A percentile compares a stretch with the other conserved stretches of the same genome.
Conservation (phyloP, 192 early-diverging fungal species). For the Cetraspora pellucida region DNA sequence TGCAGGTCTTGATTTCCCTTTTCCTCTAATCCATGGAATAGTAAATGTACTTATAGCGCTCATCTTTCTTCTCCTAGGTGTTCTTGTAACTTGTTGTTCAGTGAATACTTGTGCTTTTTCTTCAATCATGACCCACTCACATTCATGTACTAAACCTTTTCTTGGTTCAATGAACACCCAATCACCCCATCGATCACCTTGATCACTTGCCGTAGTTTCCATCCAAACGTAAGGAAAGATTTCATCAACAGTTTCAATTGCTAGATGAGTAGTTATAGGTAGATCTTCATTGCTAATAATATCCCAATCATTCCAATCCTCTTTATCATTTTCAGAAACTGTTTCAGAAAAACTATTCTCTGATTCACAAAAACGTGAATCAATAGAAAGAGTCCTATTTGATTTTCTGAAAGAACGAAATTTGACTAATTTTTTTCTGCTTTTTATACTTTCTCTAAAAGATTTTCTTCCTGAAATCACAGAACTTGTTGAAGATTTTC, state of each 20-base stretch:
- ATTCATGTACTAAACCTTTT: slow-evolving; percentile 31
- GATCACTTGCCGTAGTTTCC: slow-evolving; percentile 16
- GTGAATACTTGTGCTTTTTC: slow-evolving; percentile 27
- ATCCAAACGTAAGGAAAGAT: slow-evolving; percentile 37
- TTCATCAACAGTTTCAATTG: slow-evolving; percentile 33
- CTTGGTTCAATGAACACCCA: slow-evolving; percentile 34
- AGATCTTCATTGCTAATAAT: slow-evolving; percentile 18
- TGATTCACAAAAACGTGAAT: neutral
- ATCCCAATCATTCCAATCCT: slow-evolving; percentile 28
- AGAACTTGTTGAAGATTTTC: neutral
- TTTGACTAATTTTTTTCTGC: slow-evolving; percentile 4
- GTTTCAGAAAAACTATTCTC: neutral
- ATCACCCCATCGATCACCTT: slow-evolving; percentile 30
- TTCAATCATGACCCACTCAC: slow-evolving; percentile 37
- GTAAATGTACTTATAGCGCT: slow-evolving; percentile 8
- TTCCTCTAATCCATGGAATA: slow-evolving; percentile 16
- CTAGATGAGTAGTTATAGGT: slow-evolving; percentile 29
- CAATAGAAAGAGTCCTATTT: neutral
- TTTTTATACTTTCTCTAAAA: neutral
- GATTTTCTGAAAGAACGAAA: neutral
- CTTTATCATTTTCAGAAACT: neutral
- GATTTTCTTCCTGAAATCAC: neutral
- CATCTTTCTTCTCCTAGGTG: neutral
- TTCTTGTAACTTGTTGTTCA: neutral
- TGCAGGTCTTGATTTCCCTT: neutral